Evolutionary conservation across 2,329 filamentous ascomycete species (phyloP).

Genomic region (Fusarium anguioides): DNA sequence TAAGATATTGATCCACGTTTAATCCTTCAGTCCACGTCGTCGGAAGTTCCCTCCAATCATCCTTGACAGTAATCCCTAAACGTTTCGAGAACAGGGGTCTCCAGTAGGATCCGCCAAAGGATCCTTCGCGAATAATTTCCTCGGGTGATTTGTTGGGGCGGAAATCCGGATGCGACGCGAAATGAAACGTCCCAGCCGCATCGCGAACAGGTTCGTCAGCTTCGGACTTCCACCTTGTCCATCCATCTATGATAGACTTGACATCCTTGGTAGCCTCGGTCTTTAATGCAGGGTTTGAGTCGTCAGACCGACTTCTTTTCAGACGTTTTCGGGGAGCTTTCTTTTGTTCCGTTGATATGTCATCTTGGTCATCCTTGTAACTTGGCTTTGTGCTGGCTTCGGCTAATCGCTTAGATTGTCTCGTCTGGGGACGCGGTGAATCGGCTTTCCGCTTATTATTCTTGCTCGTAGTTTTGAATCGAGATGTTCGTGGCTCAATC

Average conservation of each 20-base stretch:
- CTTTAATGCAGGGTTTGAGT: neutral
- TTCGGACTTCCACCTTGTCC: constrained; percentile 7
- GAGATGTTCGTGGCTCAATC: neutral
- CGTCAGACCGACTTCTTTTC: neutral
- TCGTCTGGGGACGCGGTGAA: neutral
- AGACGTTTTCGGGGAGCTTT: neutral
- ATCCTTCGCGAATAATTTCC: constrained; percentile 20
- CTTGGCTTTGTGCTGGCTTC: neutral
- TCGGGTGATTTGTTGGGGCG: constrained; percentile 20
- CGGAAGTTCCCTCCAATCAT: constrained; percentile 15
- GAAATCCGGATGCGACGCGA: constrained; percentile 9
- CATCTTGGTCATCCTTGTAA: neutral
- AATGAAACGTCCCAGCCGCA: neutral
- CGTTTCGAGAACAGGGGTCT: constrained; percentile 3
- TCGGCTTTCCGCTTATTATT: neutral
- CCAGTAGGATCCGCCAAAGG: constrained; percentile 26
- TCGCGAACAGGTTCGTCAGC: neutral
- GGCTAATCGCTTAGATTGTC: constrained; percentile 14
- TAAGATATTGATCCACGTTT: constrained; percentile 7
- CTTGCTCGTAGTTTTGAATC: neutral
- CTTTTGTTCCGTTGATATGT: neutral
- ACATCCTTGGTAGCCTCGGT: neutral
- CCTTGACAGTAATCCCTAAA: neutral
- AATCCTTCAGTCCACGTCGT: constrained; percentile 2
- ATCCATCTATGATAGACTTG: neutral